These are phyloP conservation scores for Phytophthora cryptogea DNA, from an alignment of 352 stramenopile genomes.

Conservation along the genomic window DNA sequence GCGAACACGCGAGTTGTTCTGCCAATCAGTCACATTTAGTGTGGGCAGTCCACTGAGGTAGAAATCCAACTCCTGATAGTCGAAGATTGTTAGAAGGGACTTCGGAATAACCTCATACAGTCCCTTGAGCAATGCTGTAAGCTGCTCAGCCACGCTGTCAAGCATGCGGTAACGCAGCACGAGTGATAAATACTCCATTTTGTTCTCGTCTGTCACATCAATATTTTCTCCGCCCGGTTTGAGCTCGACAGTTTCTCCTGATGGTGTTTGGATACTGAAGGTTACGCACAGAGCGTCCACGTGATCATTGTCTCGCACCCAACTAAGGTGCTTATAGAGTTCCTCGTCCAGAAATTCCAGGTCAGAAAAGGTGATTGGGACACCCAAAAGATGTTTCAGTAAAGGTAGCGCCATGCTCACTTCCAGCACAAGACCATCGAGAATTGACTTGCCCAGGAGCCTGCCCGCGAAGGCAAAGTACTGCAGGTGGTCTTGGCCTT, in stretches of 20 bases:
- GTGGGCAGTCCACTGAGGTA: conserved; percentile 88
- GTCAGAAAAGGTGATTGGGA: conserved; percentile 87
- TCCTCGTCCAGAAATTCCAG: conserved; percentile 86
- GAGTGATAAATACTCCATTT: conserved; percentile 93
- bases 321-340: conserved; percentile 71
- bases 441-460: conserved; percentile 97
- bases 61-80: conserved; percentile 96
- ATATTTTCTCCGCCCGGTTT: conserved; percentile 90
- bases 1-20: conserved; percentile 66
- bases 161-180: conserved; percentile 95
- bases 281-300: conserved; percentile 77
- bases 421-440: conserved; percentile 97
- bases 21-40: conserved; percentile 91
- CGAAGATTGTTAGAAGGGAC: conserved; percentile 89
- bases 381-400: conserved; percentile 81
- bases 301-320: conserved; percentile 74
- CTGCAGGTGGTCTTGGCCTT: conserved; percentile 70
- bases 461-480: conserved; percentile 96
- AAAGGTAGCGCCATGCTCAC: conserved; percentile 94
- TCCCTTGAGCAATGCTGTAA: conserved; percentile 90
- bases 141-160: conserved; percentile 89
- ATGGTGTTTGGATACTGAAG: conserved; percentile 66
- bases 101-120: conserved; percentile 93
- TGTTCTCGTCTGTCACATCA: conserved; percentile 95
- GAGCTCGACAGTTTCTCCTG: conserved; percentile 86